Evolutionary conservation across 2,329 filamentous ascomycete genomes (phyloP).

Genomic region (Aspergillus hortae): DNA sequence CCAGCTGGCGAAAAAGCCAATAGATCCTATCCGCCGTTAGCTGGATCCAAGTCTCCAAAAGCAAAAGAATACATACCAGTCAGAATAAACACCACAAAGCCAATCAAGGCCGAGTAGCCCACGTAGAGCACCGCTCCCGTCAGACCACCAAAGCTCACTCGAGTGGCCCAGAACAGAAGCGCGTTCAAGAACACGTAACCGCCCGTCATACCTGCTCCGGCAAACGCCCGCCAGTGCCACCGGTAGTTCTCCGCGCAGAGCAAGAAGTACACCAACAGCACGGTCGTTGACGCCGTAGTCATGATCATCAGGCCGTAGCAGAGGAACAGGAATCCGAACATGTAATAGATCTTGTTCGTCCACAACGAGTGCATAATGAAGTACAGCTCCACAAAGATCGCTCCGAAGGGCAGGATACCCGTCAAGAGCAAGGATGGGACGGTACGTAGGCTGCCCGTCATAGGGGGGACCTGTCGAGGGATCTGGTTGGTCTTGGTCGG

Average conservation of each 20-base stretch:
- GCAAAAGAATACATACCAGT: conserved; percentile 64
- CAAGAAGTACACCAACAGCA: conserved; percentile 93
- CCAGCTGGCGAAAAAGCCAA: conserved; percentile 95
- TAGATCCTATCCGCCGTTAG: conserved; percentile 62
- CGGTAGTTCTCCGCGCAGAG: conserved; percentile 96
- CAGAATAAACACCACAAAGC: conserved; percentile 87
- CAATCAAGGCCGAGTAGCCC: conserved; percentile 86
- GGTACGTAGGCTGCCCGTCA: conserved; percentile 76
- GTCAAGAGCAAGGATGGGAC: conserved; percentile 89
- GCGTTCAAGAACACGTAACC: conserved; percentile 91
- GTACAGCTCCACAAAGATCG: conserved; percentile 97
- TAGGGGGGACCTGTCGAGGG: conserved; percentile 87
- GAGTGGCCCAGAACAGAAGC: conserved; percentile 84
- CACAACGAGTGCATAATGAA: conserved; percentile 99
- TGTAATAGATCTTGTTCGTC: conserved; percentile 99
- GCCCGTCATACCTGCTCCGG: conserved; percentile 84
- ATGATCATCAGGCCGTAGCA: conserved; percentile 98
- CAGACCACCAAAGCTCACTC: conserved; percentile 78
- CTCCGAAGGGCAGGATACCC: conserved; percentile 88
- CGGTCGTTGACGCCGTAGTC: conserved; percentile 85
- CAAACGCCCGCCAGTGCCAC: conserved; percentile 97
- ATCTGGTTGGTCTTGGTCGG: conserved; percentile 97
- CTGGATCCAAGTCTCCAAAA: conserved; percentile 2
- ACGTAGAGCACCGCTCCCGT: conserved; percentile 88
- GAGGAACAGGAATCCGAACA: conserved; percentile 98